Base-by-base conservation (phyloP, 768 basidiomycete species). In the Suillus tomentosus region DNA sequence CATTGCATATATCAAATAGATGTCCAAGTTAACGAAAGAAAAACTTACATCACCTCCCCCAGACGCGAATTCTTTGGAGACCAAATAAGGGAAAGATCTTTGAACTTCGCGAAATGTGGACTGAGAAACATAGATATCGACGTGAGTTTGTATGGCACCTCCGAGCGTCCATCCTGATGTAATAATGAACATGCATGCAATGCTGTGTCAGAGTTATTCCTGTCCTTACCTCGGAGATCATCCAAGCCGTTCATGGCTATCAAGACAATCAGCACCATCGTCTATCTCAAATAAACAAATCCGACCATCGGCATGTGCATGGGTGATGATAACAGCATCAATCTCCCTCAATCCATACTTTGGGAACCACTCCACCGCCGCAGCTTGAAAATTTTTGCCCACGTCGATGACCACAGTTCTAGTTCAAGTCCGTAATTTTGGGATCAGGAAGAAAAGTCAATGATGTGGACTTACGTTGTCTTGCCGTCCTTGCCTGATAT, bases 241-340 rank as follows among this genome's bases (percentile, higher is more conserved):
- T 96, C 95, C 63, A 96, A 76, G 3, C 95, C 95, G 70, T 94
- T 94, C 80, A 94, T 92, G 7, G 95, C 94, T 82, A 63, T 50
- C 19, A 60, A 45, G 54, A 51, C 10, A 45, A 61, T 65, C 50
- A 69, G 65, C n/a, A 45, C 48, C 17, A 31, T 40, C 3, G 17
- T 11, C 11, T 17, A 31, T 39, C 63, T 55, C 27, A 45, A 24
- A 59, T 22, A n/a, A 47, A 15, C 10, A 13, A 61, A 39, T 66
- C 71, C 15, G 59, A 84, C 85, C 91, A 76, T 94, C 92, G 43
- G 92, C 91, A 77, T 96, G 95, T 9, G 92, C 87, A 76, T 96
- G 94, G 0, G 94, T 95, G 48, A 96, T 85, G 17, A 97, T 78
- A 11, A 96, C 81, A 48, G 85, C 88, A 68, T 91, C 87, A 61